Percentiles rank a stretch among this genome's conserved stretches.
Conservation (phyloP, 768 basidiomycete genomes). For the Trametes cubensis region DNA sequence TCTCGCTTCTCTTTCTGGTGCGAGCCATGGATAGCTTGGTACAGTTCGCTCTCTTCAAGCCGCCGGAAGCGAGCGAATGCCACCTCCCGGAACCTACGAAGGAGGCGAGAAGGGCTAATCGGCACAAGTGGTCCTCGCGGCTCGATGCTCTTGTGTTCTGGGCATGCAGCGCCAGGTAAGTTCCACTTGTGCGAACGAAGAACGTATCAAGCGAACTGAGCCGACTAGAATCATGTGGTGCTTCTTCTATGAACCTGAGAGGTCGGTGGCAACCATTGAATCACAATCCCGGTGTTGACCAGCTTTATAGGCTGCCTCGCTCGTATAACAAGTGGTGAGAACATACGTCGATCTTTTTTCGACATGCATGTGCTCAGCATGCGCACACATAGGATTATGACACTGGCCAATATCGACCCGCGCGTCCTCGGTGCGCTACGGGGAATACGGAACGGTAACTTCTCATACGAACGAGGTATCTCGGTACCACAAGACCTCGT, state of each 20-base stretch:
- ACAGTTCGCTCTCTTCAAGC: slow-evolving; percentile 51
- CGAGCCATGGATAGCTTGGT: slow-evolving; percentile 67
- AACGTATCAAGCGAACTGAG: not conserved
- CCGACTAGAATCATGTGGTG: slow-evolving; percentile 82
- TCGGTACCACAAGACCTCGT: slow-evolving; percentile 45
- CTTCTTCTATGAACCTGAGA: slow-evolving; percentile 76
- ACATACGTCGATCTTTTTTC: not conserved
- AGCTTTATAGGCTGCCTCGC: slow-evolving; percentile 49
- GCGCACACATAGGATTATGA: slow-evolving; percentile 52
- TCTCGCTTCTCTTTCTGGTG: slow-evolving; percentile 68
- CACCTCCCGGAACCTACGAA: slow-evolving; percentile 6
- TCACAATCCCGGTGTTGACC: not conserved
- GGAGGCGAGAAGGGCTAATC: slow-evolving; percentile 24
- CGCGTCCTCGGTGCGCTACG: slow-evolving; percentile 59
- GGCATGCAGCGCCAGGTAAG: slow-evolving; percentile 75
- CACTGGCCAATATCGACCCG: slow-evolving; percentile 67
- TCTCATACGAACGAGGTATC: slow-evolving; percentile 59
- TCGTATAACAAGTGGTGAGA: slow-evolving; percentile 70
- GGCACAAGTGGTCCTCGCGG: slow-evolving; percentile 40
- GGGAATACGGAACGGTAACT: slow-evolving; percentile 53
- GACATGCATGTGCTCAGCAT: no score
- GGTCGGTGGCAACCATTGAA: slow-evolving; percentile 44
- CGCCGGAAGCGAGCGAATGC: slow-evolving; percentile 11
- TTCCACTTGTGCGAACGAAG: not conserved
- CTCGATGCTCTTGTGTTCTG: slow-evolving; percentile 77